Percentiles rank a stretch among this genome's conserved stretches.
Conservation (phyloP, 768 basidiomycete genomes). For the Boletus fagicola region DNA sequence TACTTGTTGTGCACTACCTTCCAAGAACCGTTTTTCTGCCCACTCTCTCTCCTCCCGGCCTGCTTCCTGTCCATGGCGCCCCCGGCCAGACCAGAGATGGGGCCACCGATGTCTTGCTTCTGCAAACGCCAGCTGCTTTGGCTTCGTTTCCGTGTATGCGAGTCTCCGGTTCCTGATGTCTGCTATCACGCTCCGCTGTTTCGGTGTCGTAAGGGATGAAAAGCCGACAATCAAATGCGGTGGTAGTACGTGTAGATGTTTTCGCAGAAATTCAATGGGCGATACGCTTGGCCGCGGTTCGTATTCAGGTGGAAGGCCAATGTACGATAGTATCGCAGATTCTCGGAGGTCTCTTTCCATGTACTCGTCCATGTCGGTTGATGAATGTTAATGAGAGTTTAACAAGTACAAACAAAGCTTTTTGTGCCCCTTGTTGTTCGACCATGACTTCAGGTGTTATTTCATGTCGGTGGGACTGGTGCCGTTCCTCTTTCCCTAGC, state of each 20-base stretch:
- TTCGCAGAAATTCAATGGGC: conserved; percentile 62
- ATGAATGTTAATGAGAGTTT: background rate
- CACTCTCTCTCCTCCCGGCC: conserved; percentile 68
- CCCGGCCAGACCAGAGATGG: conserved; percentile 59
- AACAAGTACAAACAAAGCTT: conserved; percentile 26
- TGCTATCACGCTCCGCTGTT: conserved; percentile 60
- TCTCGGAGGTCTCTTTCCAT: conserved; percentile 19
- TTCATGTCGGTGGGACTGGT: conserved; percentile 56
- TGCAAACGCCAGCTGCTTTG: conserved; percentile 53
- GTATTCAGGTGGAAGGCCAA: conserved; percentile 60
- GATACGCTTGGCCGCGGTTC: conserved; percentile 55
- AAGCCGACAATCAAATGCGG: conserved; percentile 53
- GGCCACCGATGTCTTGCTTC: conserved; percentile 63
- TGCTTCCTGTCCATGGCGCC: conserved; percentile 48
- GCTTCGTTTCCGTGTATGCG: conserved; percentile 54
- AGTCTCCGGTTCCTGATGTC: conserved; percentile 72
- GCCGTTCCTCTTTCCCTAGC: conserved; percentile 40
- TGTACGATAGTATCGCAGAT: conserved; percentile 40
- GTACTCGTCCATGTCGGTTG: background rate
- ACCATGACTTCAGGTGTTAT: conserved; percentile 17
- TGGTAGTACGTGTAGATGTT: conserved; percentile 63
- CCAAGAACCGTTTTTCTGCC: conserved; percentile 64
- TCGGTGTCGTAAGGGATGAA: conserved; percentile 49
- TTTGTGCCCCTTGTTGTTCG: background rate
- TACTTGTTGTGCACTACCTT: conserved; percentile 51